Conservation (phyloP, 176 grass and related monocot species). For the Ensete ventricosum region DNA sequence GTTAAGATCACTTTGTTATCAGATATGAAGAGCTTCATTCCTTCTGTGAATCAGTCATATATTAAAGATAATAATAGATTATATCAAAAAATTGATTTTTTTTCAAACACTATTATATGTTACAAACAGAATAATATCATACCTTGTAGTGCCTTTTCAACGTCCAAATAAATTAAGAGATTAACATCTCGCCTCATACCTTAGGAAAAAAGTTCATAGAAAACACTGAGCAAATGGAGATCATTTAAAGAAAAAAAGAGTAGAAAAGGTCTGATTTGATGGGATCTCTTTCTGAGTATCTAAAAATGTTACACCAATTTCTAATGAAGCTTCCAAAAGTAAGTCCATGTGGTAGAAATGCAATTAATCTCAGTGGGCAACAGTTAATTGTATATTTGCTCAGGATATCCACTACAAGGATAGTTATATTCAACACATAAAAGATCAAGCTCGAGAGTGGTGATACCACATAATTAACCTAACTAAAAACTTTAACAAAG, state of each 20-base stretch:
- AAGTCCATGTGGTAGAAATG: too few species aligned
- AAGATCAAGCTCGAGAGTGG: too few species aligned
- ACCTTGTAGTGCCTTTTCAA: constrained; percentile 68
- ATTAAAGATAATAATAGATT: constrained; percentile 2
- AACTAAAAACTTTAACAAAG: too few species aligned
- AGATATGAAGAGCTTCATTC: constrained; percentile 72
- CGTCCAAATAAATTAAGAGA: constrained; percentile 75
- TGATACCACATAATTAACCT: too few species aligned
- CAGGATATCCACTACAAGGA: too few species aligned
- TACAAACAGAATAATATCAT: not conserved
- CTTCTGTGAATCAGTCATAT: constrained; percentile 31
- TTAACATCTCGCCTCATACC: constrained; percentile 70
- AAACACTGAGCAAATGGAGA: not conserved
- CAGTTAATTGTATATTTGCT: too few species aligned
- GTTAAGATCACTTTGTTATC: constrained; percentile 82
- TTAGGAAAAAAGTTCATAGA: constrained; percentile 13
- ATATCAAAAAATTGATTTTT: not conserved
- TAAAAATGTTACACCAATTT: too few species aligned
- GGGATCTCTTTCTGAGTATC: too few species aligned
- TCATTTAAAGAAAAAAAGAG: not conserved
- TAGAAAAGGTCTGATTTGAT: too few species aligned
- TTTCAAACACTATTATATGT: not conserved
- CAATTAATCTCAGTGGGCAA: too few species aligned
- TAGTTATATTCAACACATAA: too few species aligned
- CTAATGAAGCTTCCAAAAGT: too few species aligned